Evolutionary conservation across 176 grass and related monocot species (phyloP), one percentile per base, ranked within the genome.

Genomic region (Eragrostis nindensis): DNA sequence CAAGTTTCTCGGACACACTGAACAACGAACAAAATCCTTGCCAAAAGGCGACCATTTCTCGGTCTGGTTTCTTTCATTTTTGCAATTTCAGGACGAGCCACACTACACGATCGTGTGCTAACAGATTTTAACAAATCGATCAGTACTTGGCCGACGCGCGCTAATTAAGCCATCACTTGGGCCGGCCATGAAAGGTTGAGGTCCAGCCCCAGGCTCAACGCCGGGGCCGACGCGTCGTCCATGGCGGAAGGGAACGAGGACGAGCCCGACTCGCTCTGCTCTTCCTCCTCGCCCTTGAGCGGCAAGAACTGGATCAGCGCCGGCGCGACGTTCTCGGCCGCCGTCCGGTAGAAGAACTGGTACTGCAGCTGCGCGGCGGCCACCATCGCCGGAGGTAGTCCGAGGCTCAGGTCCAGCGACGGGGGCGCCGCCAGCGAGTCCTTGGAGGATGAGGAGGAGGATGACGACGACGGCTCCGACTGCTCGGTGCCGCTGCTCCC

Each of bases 141-240:
- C 32, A 36, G 32, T 36, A 36, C 32, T 36, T 36, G 32, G 32
- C 2, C 32, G 32, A 36, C 32, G n/a, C n/a, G n/a, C n/a, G n/a
- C n/a, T 4, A 4, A 0, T 21, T 74, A 75, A 60, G 55, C 22
- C 4, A 75, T 71, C 26, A 59, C 47, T 72, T 68, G 52, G 18
- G 54, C 42, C 42, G 79, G 67, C 54, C 40, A 53, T 12, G 42
- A 25, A 21, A 82, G 44, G 80, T 73, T 73, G 29, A 82, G 80
- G 44, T 82, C 80, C 8, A 73, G 62, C 80, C 44, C 57, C 8
- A 82, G 1, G 43, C 68, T 21, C 1, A 43, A 10, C 18, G 19
- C 10, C 39, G 38, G 66, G 39, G 19, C 21, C 22, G 32, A 36
- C 32, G 8, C 77, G 25, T 71, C 18, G 5, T 45, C 11, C 67